A percentile compares a stretch with the other conserved stretches of the same genome.
phyloP scores from a whole-genome alignment of 2,329 filamentous ascomycete genomes.

The Venturia aucupariae region DNA sequence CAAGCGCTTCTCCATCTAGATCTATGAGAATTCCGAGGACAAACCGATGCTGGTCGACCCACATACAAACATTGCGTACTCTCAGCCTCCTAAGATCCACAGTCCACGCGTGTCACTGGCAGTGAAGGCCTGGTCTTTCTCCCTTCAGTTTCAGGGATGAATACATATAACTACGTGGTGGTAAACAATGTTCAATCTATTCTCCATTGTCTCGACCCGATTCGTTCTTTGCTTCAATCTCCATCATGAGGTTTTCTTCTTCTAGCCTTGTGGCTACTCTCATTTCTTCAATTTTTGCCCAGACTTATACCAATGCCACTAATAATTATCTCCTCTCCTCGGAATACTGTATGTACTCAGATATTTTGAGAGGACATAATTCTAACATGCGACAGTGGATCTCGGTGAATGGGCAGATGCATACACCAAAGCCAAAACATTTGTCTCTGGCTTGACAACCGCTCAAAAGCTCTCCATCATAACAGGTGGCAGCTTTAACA shows the following conservation, averaged over 20 bases:
- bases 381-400: background rate
- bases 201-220: background rate
- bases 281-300: background rate
- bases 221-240: background rate
- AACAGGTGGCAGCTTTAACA: constrained; percentile 26
- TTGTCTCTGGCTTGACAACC: constrained; percentile 30
- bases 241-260: constrained; percentile 1
- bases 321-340: background rate
- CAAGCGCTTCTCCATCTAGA: background rate
- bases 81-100: background rate
- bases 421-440: constrained; percentile 31
- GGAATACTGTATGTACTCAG: background rate
- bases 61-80: background rate
- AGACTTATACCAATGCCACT: background rate
- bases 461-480: constrained; percentile 33
- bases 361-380: background rate
- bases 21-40: background rate
- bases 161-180: background rate
- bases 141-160: background rate
- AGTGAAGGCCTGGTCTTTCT: background rate
- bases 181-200: background rate
- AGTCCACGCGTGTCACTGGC: background rate
- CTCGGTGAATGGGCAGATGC: constrained; percentile 28
- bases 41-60: background rate
- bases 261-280: background rate